Base-by-base conservation (phyloP, 495 filamentous ascomycete genomes). In the Stereocaulon alpinum region DNA sequence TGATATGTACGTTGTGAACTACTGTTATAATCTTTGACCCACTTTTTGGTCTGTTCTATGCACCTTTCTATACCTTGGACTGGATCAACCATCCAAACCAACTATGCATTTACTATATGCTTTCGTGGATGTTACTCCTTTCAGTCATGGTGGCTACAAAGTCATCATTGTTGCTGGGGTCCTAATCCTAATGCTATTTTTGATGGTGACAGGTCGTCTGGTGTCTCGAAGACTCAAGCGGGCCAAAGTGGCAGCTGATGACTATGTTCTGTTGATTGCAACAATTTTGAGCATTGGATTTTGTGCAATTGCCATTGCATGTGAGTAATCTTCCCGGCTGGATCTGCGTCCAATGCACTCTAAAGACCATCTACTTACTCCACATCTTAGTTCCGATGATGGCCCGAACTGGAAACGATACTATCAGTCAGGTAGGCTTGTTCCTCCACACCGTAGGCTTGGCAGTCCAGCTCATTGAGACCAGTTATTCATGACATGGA, bases 221-320 rank as follows among this genome's bases (percentile, higher is more conserved):
- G 61, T 64, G 52, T 68, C 70, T 52, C 64, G 71, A 44, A 63
- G 61, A 45, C 40, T 69, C 37, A 66, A 65, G 44, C 64, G 62
- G 56, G 43, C 65, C 9, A 42, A 55, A 4, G 44, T 62, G 34
- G 62, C 59, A 1, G n/a, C 63, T 14, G 71, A 73, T 62, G 71
- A 73, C 40, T 68, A 68, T 44, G 64, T 72, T 32, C 64, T 73
- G 10, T 37, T 70, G 9, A 43, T 63, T 45, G 68, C 70, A 20
- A 56, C 66, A 55, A 10, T 62, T 29, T 34, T 62, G 44, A 64
- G 55, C 18, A 10, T 62, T 14, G 47, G 53, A 17, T 55, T 66
- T 20, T 66, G 64, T 49, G 59, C 59, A 9, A 47, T 66, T 55
- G 62, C 55, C 22, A 57, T 66, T 40, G 50, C 64, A 14, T 61